These are phyloP conservation scores for Coemansia sp. DNA, from an alignment of 192 early-diverging fungal genomes.

Conservation along the genomic window DNA sequence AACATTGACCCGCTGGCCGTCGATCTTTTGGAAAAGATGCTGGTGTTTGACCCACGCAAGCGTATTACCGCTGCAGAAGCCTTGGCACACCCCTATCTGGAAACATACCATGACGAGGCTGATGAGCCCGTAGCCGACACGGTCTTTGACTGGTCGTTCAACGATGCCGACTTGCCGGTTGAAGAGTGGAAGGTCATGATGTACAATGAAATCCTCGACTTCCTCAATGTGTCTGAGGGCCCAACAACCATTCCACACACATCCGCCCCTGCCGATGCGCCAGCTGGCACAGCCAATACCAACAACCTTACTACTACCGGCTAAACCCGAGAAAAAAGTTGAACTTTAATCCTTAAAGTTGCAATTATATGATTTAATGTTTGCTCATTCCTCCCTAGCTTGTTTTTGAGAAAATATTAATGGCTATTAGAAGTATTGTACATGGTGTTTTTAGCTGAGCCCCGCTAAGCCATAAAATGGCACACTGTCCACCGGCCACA, in stretches of 20 bases:
- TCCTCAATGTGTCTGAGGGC: conserved; percentile 60
- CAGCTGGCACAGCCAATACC: not conserved
- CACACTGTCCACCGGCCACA: too few species aligned
- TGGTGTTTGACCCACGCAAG: conserved; percentile 90
- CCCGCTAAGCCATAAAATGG: too few species aligned
- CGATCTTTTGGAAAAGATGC: conserved; percentile 86
- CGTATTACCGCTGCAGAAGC: conserved; percentile 86
- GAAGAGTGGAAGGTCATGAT: conserved; percentile 90
- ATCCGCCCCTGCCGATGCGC: conserved; percentile 1
- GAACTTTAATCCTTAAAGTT: too few species aligned
- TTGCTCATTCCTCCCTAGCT: too few species aligned
- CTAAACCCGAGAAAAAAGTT: not conserved
- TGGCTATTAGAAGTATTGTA: too few species aligned
- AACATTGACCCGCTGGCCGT: conserved; percentile 74
- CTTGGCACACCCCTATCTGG: conserved; percentile 84
- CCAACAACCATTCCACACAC: conserved; percentile 24
- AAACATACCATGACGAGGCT: conserved; percentile 84
- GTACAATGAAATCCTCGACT: conserved; percentile 80
- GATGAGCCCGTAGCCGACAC: conserved; percentile 81
- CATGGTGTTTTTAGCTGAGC: too few species aligned
- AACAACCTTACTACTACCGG: not conserved
- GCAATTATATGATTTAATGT: too few species aligned
- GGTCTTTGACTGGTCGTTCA: conserved; percentile 94
- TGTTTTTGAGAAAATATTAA: too few species aligned
- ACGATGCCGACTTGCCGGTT: conserved; percentile 81